phyloP scores from a whole-genome alignment of 495 filamentous ascomycete genomes.

The Astrothelium subdiscretum region DNA sequence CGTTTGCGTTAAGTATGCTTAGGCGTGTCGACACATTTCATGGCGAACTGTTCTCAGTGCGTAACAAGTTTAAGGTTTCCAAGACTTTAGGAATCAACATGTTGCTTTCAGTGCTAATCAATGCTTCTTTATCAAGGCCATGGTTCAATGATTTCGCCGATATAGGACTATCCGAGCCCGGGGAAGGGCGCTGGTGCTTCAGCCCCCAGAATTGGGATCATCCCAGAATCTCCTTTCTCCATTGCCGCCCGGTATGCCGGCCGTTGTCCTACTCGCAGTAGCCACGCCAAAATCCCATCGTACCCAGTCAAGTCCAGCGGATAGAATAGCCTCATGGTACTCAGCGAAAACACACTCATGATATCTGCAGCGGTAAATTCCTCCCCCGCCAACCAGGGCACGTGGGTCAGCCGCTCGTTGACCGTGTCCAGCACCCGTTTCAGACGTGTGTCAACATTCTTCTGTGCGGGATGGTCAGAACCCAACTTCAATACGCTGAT shows the following conservation, averaged over 20 bases:
- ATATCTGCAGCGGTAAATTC: slow-evolving; percentile 52
- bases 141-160: too few relatives aligned
- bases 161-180: not conserved
- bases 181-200: not conserved
- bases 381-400: slow-evolving; percentile 46
- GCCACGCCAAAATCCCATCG: slow-evolving; percentile 35
- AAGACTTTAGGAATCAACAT: too few relatives aligned
- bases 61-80: too few relatives aligned
- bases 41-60: too few relatives aligned
- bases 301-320: slow-evolving; percentile 34
- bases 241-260: slow-evolving; percentile 11
- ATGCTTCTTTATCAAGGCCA: too few relatives aligned
- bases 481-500: slow-evolving; percentile 6
- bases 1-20: too few relatives aligned
- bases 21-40: too few relatives aligned
- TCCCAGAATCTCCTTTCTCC: slow-evolving; percentile 15
- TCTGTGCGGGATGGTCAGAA: slow-evolving; percentile 13
- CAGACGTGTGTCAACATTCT: slow-evolving; percentile 15
- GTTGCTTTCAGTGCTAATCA: too few relatives aligned
- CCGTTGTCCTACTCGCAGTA: slow-evolving; percentile 15
- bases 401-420: slow-evolving; percentile 34
- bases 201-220: not conserved
- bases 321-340: slow-evolving; percentile 41
- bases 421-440: slow-evolving; percentile 27
- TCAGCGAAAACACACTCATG: slow-evolving; percentile 43